Conservation (phyloP, 352 stramenopile species). For the Hyaloperonospora brassicae region DNA sequence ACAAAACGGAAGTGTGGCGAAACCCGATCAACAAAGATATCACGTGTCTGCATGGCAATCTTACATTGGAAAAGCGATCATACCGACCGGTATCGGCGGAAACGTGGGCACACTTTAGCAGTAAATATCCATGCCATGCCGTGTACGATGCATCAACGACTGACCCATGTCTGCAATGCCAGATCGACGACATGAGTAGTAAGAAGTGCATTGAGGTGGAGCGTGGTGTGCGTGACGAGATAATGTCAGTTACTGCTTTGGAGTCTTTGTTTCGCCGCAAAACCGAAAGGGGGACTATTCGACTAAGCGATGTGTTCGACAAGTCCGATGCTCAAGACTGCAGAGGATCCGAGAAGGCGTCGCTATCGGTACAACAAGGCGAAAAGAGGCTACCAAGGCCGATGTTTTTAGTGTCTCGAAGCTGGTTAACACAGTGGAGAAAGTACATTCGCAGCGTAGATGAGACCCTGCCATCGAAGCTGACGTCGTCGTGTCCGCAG, state of each 20-base stretch:
- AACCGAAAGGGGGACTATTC: constrained; percentile 26
- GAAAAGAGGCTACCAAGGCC: constrained; percentile 13
- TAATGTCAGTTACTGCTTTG: constrained; percentile 47
- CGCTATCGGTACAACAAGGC: constrained; percentile 18
- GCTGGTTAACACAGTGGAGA: constrained; percentile 57
- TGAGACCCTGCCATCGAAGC: constrained; percentile 21
- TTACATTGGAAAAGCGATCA: constrained; percentile 60
- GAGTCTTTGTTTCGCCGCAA: constrained; percentile 47
- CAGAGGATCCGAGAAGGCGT: constrained; percentile 20
- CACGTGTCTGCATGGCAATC: constrained; percentile 53
- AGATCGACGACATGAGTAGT: constrained; percentile 36
- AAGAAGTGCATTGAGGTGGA: constrained; percentile 51
- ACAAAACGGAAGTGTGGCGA: constrained; percentile 27
- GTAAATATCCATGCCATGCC: constrained; percentile 41
- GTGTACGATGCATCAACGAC: constrained; percentile 29
- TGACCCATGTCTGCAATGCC: constrained; percentile 44
- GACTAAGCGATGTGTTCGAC: constrained; percentile 43
- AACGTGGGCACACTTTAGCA: constrained; percentile 57
- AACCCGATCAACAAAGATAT: constrained; percentile 64
- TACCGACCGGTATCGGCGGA: constrained; percentile 42
- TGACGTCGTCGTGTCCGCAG: constrained; percentile 30
- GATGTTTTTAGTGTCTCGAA: constrained; percentile 53
- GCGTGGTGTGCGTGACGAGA: constrained; percentile 43
- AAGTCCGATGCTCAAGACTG: constrained; percentile 14
- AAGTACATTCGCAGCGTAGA: constrained; percentile 72